Percentiles rank a stretch among this genome's conserved stretches.
phyloP scores from a whole-genome alignment of 306 rosid species.

The Quercus gilva region DNA sequence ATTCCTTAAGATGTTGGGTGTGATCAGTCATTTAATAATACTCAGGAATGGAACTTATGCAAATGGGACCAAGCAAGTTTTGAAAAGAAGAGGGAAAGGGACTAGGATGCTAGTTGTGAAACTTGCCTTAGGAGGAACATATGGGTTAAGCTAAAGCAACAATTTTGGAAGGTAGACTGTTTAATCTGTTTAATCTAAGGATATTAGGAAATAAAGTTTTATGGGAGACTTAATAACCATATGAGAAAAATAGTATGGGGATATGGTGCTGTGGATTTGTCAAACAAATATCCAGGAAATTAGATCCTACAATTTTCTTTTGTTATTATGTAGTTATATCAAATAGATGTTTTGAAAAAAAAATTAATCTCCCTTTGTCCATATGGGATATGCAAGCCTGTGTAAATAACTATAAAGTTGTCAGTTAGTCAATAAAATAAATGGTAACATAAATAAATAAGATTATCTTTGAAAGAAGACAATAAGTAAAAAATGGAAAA shows the following conservation, averaged over 20 bases:
- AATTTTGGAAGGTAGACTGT: neutral
- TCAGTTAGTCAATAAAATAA: neutral
- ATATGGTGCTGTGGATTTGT: neutral
- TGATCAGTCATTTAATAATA: neutral
- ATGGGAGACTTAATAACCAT: neutral
- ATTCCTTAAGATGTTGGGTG: neutral
- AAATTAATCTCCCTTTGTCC: neutral
- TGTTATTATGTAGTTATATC: neutral
- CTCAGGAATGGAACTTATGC: neutral
- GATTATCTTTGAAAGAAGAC: neutral
- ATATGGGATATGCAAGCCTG: neutral
- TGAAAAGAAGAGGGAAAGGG: neutral
- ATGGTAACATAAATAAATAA: neutral
- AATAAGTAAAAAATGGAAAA: neutral
- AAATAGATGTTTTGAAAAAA: neutral
- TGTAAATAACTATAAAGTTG: neutral
- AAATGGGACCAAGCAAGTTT: neutral
- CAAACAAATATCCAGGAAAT: neutral
- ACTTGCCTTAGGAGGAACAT: neutral
- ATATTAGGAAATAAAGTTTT: neutral
- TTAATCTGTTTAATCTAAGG: neutral
- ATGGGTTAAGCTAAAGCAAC: neutral
- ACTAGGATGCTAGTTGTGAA: neutral
- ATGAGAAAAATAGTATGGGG: neutral
- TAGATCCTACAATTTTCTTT: too few relatives aligned